A percentile compares a stretch with the other conserved stretches of the same genome.
These are phyloP conservation scores for Penicillium waksmanii DNA, from an alignment of 495 filamentous ascomycete genomes.

Conservation along the genomic window DNA sequence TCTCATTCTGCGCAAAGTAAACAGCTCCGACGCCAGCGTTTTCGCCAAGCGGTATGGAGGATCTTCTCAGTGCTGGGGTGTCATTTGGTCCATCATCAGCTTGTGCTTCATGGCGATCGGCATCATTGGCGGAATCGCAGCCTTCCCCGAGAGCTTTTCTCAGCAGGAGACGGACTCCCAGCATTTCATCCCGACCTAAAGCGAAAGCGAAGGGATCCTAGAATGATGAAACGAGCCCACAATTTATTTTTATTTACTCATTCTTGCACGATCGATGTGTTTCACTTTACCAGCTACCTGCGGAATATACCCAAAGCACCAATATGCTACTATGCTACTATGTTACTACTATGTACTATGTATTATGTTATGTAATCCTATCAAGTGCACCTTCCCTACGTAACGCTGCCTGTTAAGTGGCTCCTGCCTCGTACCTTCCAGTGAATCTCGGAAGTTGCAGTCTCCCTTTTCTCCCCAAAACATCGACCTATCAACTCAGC, in stretches of 20 bases:
- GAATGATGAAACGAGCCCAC: slow-evolving; percentile 1
- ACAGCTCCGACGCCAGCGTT: slow-evolving; percentile 78
- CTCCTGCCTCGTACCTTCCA: too few species aligned
- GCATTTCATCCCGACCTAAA: slow-evolving; percentile 61
- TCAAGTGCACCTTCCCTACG: too few species aligned
- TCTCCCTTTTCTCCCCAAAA: too few species aligned
- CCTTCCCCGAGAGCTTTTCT: slow-evolving; percentile 68
- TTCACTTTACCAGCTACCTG: neutral
- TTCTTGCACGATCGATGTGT: neutral
- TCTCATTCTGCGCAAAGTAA: slow-evolving; percentile 81
- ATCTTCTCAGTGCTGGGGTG: slow-evolving; percentile 80
- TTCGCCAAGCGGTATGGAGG: slow-evolving; percentile 79
- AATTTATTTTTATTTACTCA: slow-evolving; percentile 1
- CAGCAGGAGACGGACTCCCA: slow-evolving; percentile 72
- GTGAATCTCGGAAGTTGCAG: too few species aligned
- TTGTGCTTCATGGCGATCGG: slow-evolving; percentile 69
- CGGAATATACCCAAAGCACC: neutral
- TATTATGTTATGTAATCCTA: too few species aligned
- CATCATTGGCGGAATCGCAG: slow-evolving; percentile 75
- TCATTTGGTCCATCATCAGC: slow-evolving; percentile 75
- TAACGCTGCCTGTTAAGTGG: too few species aligned
- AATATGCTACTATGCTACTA: too few species aligned
- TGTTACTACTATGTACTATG: too few species aligned
- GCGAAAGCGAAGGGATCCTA: neutral
- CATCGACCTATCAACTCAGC: too few species aligned